Percentiles rank a stretch among this genome's conserved stretches.
phyloP scores from a whole-genome alignment of 1,284 basidiomycete genomes.

The Ustilago curta region DNA sequence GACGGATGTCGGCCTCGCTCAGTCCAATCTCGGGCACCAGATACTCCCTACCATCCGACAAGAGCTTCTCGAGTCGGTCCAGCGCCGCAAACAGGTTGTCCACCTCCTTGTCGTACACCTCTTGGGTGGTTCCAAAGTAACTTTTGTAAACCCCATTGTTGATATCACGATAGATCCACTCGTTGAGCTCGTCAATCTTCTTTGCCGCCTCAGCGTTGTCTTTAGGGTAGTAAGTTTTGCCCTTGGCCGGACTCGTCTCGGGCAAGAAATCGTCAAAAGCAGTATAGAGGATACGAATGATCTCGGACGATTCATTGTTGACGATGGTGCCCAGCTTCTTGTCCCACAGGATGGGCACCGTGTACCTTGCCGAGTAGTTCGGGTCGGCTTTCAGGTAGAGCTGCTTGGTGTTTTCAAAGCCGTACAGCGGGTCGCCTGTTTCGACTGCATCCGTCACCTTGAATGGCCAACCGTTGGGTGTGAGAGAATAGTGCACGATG shows the following conservation, averaged over 20 bases:
- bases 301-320: constrained; percentile 74
- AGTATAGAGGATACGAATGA: constrained; percentile 88
- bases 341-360: constrained; percentile 85
- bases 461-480: constrained; percentile 88
- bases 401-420: constrained; percentile 38
- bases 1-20: constrained; percentile 87
- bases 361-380: constrained; percentile 55
- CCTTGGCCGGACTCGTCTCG: constrained; percentile 27
- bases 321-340: constrained; percentile 87
- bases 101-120: constrained; percentile 84
- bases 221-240: constrained; percentile 74
- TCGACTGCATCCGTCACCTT: constrained; percentile 19
- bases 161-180: constrained; percentile 75
- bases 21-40: constrained; percentile 79
- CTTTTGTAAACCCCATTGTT: constrained; percentile 78
- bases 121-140: constrained; percentile 80
- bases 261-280: constrained; percentile 58
- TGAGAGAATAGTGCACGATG: constrained; percentile 85
- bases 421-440: constrained; percentile 69
- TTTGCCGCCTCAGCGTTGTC: constrained; percentile 16
- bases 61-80: constrained; percentile 81
- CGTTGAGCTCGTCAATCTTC: constrained; percentile 83
- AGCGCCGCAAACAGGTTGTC: constrained; percentile 76
- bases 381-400: constrained; percentile 83
- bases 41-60: constrained; percentile 81